phyloP scores from a whole-genome alignment of 1,284 basidiomycete genomes.

The Erythrobasidium hasegawianum region DNA sequence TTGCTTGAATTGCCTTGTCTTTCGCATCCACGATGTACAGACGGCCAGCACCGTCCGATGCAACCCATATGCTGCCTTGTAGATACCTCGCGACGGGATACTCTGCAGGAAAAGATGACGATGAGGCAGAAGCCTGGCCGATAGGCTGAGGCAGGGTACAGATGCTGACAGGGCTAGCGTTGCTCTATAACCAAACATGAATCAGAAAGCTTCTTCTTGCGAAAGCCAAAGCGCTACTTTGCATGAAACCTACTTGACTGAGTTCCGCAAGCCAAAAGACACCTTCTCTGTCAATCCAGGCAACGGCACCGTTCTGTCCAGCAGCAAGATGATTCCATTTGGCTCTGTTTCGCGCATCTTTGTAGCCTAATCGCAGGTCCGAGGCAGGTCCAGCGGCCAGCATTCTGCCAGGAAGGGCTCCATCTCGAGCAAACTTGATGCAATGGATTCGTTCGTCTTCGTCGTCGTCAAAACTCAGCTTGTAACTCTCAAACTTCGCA shows the following conservation, averaged over 20 bases:
- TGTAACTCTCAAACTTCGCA: conserved; percentile 79
- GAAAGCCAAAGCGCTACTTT: not conserved
- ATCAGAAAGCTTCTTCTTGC: not conserved
- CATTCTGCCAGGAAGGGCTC: conserved; percentile 17
- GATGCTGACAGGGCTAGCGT: not conserved
- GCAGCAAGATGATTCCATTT: conserved; percentile 59
- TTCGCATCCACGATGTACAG: conserved; percentile 57
- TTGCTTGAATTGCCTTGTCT: conserved; percentile 60
- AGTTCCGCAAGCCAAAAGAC: conserved; percentile 29
- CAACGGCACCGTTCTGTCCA: conserved; percentile 27
- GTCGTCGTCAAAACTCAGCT: conserved; percentile 51
- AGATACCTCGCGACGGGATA: conserved; percentile 71
- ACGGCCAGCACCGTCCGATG: conserved; percentile 68
- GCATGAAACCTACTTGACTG: not conserved
- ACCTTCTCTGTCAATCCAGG: conserved; percentile 27
- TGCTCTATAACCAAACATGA: not conserved
- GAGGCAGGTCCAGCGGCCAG: conserved; percentile 19
- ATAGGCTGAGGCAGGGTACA: conserved; percentile 47
- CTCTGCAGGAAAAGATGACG: conserved; percentile 57
- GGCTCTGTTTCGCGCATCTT: conserved; percentile 77
- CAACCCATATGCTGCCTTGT: conserved; percentile 55
- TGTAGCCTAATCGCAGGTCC: conserved; percentile 57
- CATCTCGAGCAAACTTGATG: conserved; percentile 25
- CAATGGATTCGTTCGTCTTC: conserved; percentile 4
- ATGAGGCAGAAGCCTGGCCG: conserved; percentile 55